phyloP scores from a whole-genome alignment of 768 basidiomycete genomes.

The Cyclocybe cylindracea region DNA sequence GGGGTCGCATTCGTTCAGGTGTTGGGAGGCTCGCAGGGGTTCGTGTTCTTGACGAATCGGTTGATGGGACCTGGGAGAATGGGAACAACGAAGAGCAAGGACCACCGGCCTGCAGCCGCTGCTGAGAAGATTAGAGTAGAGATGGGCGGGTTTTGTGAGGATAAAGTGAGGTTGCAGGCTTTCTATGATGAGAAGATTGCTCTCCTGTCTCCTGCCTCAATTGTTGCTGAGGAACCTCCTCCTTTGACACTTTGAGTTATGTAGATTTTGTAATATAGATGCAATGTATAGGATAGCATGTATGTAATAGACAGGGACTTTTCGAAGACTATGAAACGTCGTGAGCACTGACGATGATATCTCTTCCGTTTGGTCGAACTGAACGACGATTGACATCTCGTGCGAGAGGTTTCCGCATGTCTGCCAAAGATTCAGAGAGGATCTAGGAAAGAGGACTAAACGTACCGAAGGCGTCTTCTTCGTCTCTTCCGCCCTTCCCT shows the following conservation, averaged over 20 bases:
- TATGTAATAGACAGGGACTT: constrained; percentile 9
- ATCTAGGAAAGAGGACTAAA: constrained; percentile 14
- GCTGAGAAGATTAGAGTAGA: constrained; percentile 64
- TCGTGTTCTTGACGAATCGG: constrained; percentile 88
- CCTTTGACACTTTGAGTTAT: constrained; percentile 43
- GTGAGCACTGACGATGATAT: constrained; percentile 66
- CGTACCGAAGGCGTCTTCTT: constrained; percentile 91
- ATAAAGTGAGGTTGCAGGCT: constrained; percentile 47
- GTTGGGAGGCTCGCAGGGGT: constrained; percentile 75
- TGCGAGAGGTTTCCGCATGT: constrained; percentile 76
- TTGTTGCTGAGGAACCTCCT: constrained; percentile 52
- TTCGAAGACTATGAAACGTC: constrained; percentile 47
- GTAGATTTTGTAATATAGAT: background rate
- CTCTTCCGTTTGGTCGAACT: constrained; percentile 69
- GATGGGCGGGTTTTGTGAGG: constrained; percentile 66
- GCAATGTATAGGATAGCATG: constrained; percentile 7
- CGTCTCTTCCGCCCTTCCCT: constrained; percentile 76
- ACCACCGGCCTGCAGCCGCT: constrained; percentile 52
- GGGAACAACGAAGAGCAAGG: constrained; percentile 57
- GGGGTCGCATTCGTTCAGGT: constrained; percentile 93
- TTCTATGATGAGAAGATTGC: constrained; percentile 80
- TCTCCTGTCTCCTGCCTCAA: constrained; percentile 39
- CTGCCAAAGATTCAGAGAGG: constrained; percentile 19
- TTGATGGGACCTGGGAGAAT: constrained; percentile 73
- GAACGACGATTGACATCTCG: constrained; percentile 63